Conservation (phyloP, 1,139 yeast genomes). For the Yamadazyma triangularis region DNA sequence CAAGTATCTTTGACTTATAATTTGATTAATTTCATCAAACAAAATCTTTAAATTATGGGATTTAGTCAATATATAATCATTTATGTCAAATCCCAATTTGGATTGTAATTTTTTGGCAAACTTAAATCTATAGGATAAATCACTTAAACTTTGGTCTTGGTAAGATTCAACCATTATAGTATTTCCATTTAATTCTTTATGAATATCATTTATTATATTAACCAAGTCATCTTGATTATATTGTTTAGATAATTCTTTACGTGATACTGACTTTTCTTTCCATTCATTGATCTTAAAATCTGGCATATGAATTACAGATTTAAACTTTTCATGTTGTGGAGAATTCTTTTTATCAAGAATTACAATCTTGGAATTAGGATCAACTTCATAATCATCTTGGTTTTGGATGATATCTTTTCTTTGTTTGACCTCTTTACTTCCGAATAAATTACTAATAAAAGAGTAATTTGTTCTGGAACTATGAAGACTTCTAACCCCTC, state of each 20-base stretch:
- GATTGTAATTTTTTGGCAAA: constrained; percentile 56
- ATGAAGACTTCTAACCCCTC: constrained; percentile 11
- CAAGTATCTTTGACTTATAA: constrained; percentile 46
- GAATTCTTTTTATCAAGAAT: constrained; percentile 36
- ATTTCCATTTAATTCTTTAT: constrained; percentile 18
- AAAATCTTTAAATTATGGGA: constrained; percentile 45
- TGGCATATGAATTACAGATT: constrained; percentile 29
- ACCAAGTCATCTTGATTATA: constrained; percentile 23
- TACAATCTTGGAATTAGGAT: constrained; percentile 30
- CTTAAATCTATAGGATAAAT: constrained; percentile 55
- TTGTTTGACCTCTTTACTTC: constrained; percentile 14
- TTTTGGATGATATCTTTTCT: constrained; percentile 35
- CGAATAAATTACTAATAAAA: constrained; percentile 20
- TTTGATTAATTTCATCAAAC: constrained; percentile 35
- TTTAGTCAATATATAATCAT: constrained; percentile 57
- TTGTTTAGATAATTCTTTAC: constrained; percentile 25
- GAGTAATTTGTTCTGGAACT: constrained; percentile 8
- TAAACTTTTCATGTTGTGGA: constrained; percentile 23
- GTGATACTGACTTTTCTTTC: constrained; percentile 24
- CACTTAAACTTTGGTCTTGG: constrained; percentile 25
- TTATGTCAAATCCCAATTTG: constrained; percentile 58
- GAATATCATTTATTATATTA: constrained; percentile 22
- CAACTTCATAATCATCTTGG: constrained; percentile 36
- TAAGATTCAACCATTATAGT: constrained; percentile 13
- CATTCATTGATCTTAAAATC: constrained; percentile 32